Evolutionary conservation across 306 rosid genomes (phyloP), one percentile per base, ranked within the genome.

Genomic region (Spatholobus suberectus): DNA sequence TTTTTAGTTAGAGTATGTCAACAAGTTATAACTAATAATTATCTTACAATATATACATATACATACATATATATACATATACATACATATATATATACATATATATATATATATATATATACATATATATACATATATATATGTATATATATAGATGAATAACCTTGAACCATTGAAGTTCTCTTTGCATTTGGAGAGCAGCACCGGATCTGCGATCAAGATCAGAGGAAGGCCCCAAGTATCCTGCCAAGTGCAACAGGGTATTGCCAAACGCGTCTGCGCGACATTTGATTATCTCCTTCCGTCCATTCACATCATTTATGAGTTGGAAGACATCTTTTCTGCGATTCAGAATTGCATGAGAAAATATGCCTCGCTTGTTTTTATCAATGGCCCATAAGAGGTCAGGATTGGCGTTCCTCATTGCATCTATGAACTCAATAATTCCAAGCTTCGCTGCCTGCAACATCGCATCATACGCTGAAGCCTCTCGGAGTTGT

Each of bases 81-180:
- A n/a, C n/a, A n/a, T n/a, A n/a, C n/a, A n/a, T n/a, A n/a, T n/a
- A n/a, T n/a, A n/a, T n/a, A n/a, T n/a, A n/a, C n/a, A n/a, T n/a
- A n/a, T n/a, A n/a, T n/a, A n/a, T n/a, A n/a, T n/a, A n/a, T n/a
- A n/a, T n/a, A n/a, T n/a, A n/a, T n/a, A n/a, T n/a, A n/a, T n/a
- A n/a, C n/a, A n/a, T n/a, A n/a, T n/a, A n/a, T n/a, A n/a, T n/a
- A n/a, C n/a, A n/a, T n/a, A n/a, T n/a, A n/a, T n/a, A n/a, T n/a
- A 38, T 38, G 41, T 38, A 38, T 29, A 29, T 29, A 29, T 29
- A 29, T 29, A 29, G 27, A 29, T 26, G 11, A 11, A 1, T 67
- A 0, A 79, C 83, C 77, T 79, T 47, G 20, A 81, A 81, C 84
- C 85, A 81, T 23, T 73, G 85, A 73, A 73, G 8, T 35, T 81